phyloP scores from a whole-genome alignment of 345 rosid genomes.

The Brassica nigra region DNA sequence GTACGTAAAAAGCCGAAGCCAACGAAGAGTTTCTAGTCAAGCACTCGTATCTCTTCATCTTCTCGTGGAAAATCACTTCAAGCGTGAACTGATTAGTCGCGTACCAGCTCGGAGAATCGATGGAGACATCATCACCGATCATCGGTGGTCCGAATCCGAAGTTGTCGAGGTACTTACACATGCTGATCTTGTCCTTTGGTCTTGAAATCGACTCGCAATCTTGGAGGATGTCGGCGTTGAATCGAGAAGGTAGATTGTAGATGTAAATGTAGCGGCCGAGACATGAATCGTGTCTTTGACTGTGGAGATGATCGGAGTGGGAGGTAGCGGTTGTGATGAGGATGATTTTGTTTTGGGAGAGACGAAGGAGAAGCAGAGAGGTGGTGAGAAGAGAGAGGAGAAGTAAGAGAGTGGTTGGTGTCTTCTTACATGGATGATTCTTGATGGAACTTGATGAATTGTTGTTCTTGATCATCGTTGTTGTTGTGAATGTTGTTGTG shows the following conservation, averaged over 20 bases:
- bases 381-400: constrained; percentile 33
- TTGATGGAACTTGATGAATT: constrained; percentile 4
- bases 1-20: constrained; percentile 59
- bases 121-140: background rate
- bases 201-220: constrained; percentile 44
- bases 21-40: constrained; percentile 52
- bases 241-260: constrained; percentile 50
- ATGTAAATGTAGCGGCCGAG: constrained; percentile 50
- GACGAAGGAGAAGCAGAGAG: constrained; percentile 18
- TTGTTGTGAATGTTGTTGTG: background rate
- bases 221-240: constrained; percentile 48
- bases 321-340: constrained; percentile 17
- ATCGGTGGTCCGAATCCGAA: constrained; percentile 53
- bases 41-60: constrained; percentile 58
- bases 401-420: constrained; percentile 12
- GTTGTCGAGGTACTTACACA: constrained; percentile 52
- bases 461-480: background rate
- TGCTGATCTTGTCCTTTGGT: constrained; percentile 47
- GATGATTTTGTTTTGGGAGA: constrained; percentile 29
- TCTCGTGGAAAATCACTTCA: constrained; percentile 55
- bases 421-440: constrained; percentile 20
- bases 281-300: constrained; percentile 34
- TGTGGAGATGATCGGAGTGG: background rate
- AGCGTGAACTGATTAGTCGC: constrained; percentile 60
- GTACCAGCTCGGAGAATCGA: constrained; percentile 25